phyloP scores from a whole-genome alignment of 2,329 filamentous ascomycete genomes.

The Fusarium denticulatum region DNA sequence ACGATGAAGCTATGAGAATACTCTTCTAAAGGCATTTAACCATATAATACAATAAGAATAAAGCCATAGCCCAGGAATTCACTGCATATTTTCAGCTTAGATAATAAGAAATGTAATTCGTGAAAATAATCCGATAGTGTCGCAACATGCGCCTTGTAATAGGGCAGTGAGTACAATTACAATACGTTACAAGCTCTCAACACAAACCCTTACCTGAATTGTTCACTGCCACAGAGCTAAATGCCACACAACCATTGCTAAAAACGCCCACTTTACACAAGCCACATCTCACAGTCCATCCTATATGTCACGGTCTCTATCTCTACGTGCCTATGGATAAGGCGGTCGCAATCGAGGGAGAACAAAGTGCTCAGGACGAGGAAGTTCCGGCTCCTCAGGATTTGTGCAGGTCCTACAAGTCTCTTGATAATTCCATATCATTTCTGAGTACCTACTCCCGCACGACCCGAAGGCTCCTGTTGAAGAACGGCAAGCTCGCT shows the following conservation, averaged over 20 bases:
- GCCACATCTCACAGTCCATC: no score
- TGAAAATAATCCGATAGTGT: background rate
- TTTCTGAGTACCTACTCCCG: background rate
- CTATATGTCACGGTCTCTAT: no score
- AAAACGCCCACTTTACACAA: background rate
- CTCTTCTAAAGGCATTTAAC: background rate
- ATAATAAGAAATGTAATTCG: background rate
- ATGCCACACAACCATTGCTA: background rate
- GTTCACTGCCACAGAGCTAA: background rate
- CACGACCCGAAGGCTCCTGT: background rate
- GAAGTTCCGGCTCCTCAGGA: background rate
- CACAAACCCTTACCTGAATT: background rate
- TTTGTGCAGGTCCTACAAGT: background rate
- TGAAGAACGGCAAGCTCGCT: background rate
- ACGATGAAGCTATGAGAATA: background rate
- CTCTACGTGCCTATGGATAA: no score
- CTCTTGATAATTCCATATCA: background rate
- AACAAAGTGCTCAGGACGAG: background rate
- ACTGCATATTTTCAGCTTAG: background rate
- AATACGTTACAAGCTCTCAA: background rate
- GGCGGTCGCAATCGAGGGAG: background rate
- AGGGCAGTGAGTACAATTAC: background rate
- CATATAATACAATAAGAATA: rapidly evolving
- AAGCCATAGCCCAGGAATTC: no score
- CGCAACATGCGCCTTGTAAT: background rate